A percentile compares a stretch with the other conserved stretches of the same genome.
phyloP scores from a whole-genome alignment of 2,329 filamentous ascomycete genomes.

The Colletotrichum sp. region DNA sequence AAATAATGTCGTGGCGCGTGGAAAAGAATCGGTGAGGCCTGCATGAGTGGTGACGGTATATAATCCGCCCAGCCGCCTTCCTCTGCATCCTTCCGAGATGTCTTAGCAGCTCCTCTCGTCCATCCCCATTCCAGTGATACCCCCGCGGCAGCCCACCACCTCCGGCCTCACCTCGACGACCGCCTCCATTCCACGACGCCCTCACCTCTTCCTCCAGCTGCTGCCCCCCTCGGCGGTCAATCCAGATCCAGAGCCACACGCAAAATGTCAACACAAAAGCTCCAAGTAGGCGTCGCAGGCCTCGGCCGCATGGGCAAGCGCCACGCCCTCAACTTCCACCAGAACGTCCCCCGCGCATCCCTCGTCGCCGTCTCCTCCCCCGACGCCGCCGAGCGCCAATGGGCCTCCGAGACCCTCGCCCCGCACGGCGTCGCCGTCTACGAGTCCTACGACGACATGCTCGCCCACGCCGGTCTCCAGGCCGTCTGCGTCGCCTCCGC shows the following conservation, averaged over 20 bases:
- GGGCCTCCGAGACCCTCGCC: slow-evolving; percentile 47
- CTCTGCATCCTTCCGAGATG: background rate
- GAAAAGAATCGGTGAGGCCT: background rate
- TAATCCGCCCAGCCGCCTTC: background rate
- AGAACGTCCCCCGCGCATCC: slow-evolving; percentile 49
- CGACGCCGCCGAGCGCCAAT: slow-evolving; percentile 46
- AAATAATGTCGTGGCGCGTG: background rate
- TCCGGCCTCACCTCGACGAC: background rate
- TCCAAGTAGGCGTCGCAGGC: slow-evolving; percentile 51
- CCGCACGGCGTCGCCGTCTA: slow-evolving; percentile 50
- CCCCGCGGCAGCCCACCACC: background rate
- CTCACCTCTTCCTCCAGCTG: background rate
- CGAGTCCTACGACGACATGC: slow-evolving; percentile 50
- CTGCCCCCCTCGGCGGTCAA: too few relatives aligned
- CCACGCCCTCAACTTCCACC: slow-evolving; percentile 54
- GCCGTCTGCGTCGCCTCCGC: slow-evolving; percentile 46
- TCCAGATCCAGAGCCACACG: background rate
- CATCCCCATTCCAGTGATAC: background rate
- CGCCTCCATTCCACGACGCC: background rate
- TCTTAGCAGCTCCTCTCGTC: background rate
- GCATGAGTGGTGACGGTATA: background rate
- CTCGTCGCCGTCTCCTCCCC: slow-evolving; percentile 55
- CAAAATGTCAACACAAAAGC: slow-evolving; percentile 28
- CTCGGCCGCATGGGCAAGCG: slow-evolving; percentile 58
- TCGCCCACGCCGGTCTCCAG: slow-evolving; percentile 38